These are phyloP conservation scores for Hypoxylon sp. DNA, from an alignment of 2,329 filamentous ascomycete species.

Conservation along the genomic window DNA sequence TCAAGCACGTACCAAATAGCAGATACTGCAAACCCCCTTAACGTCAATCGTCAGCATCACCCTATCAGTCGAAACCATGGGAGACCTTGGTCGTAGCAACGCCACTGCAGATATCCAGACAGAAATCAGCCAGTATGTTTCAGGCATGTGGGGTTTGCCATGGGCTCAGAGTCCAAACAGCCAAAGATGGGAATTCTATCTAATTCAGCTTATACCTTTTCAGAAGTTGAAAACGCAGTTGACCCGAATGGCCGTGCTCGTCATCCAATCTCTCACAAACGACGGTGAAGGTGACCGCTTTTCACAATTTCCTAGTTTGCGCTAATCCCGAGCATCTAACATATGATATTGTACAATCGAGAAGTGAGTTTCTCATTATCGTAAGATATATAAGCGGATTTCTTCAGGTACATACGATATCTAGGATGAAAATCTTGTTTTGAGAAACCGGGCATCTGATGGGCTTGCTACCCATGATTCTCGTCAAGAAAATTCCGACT, in stretches of 20 bases:
- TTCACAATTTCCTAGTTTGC: conserved; percentile 21
- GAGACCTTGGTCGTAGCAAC: conserved; percentile 31
- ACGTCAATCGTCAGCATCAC: conserved; percentile 39
- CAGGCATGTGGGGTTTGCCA: conserved; percentile 44
- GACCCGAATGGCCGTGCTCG: conserved; percentile 30
- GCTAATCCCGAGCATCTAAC: conserved; percentile 28
- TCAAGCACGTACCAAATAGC: conserved; percentile 38
- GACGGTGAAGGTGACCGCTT: conserved; percentile 46
- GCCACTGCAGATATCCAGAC: conserved; percentile 51
- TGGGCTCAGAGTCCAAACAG: conserved; percentile 36
- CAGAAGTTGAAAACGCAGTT: conserved; percentile 33
- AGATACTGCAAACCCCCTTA: conserved; percentile 23
- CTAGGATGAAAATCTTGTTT: neutral
- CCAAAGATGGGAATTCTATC: conserved; percentile 44
- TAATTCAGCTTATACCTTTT: conserved; percentile 35
- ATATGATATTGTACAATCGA: conserved; percentile 18
- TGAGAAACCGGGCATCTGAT: conserved; percentile 14
- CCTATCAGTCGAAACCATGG: conserved; percentile 35
- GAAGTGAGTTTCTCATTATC: conserved; percentile 15
- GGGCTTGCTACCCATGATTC: conserved; percentile 16
- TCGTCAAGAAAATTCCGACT: conserved; percentile 31
- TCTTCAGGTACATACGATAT: conserved; percentile 24
- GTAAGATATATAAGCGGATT: conserved; percentile 21
- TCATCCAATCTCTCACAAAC: conserved; percentile 31
- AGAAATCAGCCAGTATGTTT: conserved; percentile 47